Conservation (phyloP, 805 yeast species). For the Starmerella riodocensis region DNA sequence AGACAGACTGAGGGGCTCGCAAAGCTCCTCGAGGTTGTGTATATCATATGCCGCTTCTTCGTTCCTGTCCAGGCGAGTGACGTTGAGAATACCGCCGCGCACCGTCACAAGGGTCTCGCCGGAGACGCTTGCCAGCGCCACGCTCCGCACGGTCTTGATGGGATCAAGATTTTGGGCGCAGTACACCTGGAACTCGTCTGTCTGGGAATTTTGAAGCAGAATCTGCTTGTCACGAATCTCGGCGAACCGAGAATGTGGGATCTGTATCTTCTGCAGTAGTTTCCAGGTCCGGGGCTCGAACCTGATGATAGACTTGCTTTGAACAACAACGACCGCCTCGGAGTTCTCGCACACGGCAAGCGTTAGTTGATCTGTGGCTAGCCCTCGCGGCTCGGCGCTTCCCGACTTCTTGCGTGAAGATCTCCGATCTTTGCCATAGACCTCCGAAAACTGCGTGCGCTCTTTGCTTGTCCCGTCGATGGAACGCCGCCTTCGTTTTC, state of each 20-base stretch:
- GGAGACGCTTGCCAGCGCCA: neutral
- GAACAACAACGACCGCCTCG: conserved; percentile 5
- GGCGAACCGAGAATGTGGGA: conserved; percentile 4
- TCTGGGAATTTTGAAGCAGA: neutral
- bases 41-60: neutral
- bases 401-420: neutral
- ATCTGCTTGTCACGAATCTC: conserved; percentile 6
- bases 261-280: neutral
- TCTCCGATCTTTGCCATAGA: neutral
- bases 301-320: conserved; percentile 1
- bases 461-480: neutral
- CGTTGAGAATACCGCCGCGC: neutral
- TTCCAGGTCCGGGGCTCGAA: conserved; percentile 4
- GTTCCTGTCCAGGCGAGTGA: neutral
- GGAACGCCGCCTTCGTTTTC: neutral
- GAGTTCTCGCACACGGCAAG: conserved; percentile 7
- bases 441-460: neutral
- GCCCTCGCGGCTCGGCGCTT: conserved; percentile 1
- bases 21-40: neutral
- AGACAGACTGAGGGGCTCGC: neutral
- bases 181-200: neutral
- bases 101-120: neutral
- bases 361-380: conserved; percentile 8
- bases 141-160: neutral
- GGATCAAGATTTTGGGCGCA: neutral